A percentile compares a stretch with the other conserved stretches of the same genome.
Evolutionary conservation across 305 asterid genomes (phyloP).

Genomic region (Fraxinus platypoda): DNA sequence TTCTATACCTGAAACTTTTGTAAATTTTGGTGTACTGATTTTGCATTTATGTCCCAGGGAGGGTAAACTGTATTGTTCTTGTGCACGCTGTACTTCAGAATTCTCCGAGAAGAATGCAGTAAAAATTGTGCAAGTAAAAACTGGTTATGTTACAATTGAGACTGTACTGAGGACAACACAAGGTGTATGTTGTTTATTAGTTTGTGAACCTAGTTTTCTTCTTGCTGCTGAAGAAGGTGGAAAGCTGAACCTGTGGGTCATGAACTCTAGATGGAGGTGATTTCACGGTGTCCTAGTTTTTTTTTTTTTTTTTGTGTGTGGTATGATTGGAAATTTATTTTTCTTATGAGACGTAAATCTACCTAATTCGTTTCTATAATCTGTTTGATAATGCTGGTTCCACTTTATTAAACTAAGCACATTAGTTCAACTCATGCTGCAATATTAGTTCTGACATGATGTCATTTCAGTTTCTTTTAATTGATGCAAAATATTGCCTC

Average conservation of each 20-base stretch:
- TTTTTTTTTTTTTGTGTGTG: neutral
- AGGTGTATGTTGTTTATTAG: conserved; percentile 60
- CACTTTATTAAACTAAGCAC: neutral
- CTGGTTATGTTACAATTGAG: conserved; percentile 63
- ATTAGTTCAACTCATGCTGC: neutral
- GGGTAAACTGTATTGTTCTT: conserved; percentile 61
- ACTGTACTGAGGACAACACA: conserved; percentile 53
- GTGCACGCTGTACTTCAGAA: conserved; percentile 62
- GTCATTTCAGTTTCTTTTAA: neutral
- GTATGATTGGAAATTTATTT: neutral
- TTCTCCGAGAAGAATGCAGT: conserved; percentile 59
- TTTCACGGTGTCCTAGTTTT: conserved; percentile 15
- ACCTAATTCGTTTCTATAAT: neutral
- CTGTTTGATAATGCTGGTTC: neutral
- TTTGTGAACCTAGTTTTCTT: conserved; percentile 71
- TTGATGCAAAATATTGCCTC: neutral
- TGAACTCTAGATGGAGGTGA: conserved; percentile 92
- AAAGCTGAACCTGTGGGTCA: conserved; percentile 75
- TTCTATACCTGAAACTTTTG: conserved; percentile 9
- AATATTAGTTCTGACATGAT: neutral
- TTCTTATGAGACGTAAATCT: neutral
- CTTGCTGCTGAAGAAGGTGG: conserved; percentile 85
- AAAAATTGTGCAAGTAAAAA: conserved; percentile 65
- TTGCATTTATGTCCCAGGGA: conserved; percentile 45
- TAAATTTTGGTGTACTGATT: conserved; percentile 24